Percentiles rank a stretch among this genome's conserved stretches.
These are phyloP conservation scores for Aspergillus carbonarius DNA, from an alignment of 2,329 filamentous ascomycete species.

Conservation along the genomic window DNA sequence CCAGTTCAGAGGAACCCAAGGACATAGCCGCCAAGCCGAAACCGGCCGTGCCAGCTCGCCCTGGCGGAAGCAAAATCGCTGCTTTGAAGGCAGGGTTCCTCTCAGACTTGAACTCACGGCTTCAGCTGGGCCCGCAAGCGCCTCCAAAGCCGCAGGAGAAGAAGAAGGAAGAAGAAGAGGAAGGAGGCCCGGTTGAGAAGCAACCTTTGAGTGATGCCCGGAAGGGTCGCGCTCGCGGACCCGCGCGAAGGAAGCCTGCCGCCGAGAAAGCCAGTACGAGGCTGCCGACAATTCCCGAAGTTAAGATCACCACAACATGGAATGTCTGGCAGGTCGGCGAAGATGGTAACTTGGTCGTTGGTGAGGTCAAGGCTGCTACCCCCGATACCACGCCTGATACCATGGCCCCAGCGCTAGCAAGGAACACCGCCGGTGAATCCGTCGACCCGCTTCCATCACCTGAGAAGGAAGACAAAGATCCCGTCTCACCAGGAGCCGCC, in stretches of 20 bases:
- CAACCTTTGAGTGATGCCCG: constrained; percentile 82
- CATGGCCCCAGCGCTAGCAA: constrained; percentile 33
- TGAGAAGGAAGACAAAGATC: constrained; percentile 6
- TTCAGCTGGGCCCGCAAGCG: constrained; percentile 80
- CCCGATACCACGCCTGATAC: constrained; percentile 18
- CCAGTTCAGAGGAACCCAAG: constrained; percentile 32
- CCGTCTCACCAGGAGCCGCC: constrained; percentile 2
- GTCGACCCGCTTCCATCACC: constrained; percentile 29
- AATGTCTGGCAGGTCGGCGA: constrained; percentile 41
- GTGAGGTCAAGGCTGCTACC: constrained; percentile 17
- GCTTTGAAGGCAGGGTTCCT: constrained; percentile 89
- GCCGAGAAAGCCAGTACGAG: constrained; percentile 54
- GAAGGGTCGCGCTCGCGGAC: constrained; percentile 86
- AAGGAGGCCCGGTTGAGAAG: constrained; percentile 66
- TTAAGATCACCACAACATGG: constrained; percentile 41
- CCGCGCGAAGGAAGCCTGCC: constrained; percentile 70
- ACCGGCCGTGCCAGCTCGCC: constrained; percentile 75
- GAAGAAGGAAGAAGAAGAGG: constrained; percentile 42
- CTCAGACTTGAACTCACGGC: constrained; percentile 84
- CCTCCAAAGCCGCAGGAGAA: constrained; percentile 68
- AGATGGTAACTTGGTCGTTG: constrained; percentile 36
- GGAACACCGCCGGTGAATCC: constrained; percentile 36
- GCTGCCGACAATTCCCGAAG: constrained; percentile 36
- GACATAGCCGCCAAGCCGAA: constrained; percentile 63
- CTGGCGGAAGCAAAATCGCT: constrained; percentile 81